Percentiles rank a stretch among this genome's conserved stretches.
Conservation (phyloP, 1,284 basidiomycete genomes). For the Jaminaea rosea region DNA sequence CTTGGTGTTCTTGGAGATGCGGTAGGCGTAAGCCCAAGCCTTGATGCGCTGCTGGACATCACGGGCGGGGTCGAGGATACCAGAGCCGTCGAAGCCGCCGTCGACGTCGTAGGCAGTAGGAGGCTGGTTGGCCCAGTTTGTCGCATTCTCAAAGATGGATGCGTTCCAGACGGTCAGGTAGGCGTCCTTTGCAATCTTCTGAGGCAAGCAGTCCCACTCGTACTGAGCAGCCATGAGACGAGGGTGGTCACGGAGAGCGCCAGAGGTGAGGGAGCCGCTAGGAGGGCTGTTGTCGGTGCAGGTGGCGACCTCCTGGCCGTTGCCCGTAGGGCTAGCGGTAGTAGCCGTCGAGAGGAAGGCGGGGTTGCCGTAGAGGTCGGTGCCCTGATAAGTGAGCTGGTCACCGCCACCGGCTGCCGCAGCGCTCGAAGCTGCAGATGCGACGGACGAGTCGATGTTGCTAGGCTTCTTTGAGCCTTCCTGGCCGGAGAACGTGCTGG, state of each 20-base stretch:
- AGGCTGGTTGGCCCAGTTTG: slow-evolving; percentile 55
- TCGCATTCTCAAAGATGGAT: slow-evolving; percentile 81
- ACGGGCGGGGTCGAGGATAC: slow-evolving; percentile 85
- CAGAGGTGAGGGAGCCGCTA: slow-evolving; percentile 24
- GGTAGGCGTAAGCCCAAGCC: slow-evolving; percentile 82
- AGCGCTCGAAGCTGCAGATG: slow-evolving; percentile 55
- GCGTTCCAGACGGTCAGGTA: slow-evolving; percentile 83
- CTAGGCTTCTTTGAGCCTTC: slow-evolving; percentile 7
- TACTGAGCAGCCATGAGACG: slow-evolving; percentile 81
- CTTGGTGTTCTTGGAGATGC: slow-evolving; percentile 79
- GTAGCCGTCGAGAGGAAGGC: slow-evolving; percentile 63
- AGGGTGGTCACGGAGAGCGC: slow-evolving; percentile 67
- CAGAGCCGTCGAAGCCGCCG: slow-evolving; percentile 58
- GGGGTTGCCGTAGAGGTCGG: slow-evolving; percentile 66
- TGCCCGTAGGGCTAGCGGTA: background rate
- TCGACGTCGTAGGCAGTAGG: slow-evolving; percentile 69
- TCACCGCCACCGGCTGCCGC: slow-evolving; percentile 60
- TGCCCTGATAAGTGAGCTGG: slow-evolving; percentile 57
- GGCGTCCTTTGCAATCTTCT: slow-evolving; percentile 71
- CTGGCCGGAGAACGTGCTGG: background rate
- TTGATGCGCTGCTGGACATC: slow-evolving; percentile 83
- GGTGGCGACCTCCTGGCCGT: slow-evolving; percentile 22
- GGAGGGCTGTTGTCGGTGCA: slow-evolving; percentile 57
- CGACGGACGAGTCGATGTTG: slow-evolving; percentile 20
- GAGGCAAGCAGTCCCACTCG: slow-evolving; percentile 75